Conservation (phyloP, 2,329 filamentous ascomycete genomes). For the Cercospora zeae-maydis region DNA sequence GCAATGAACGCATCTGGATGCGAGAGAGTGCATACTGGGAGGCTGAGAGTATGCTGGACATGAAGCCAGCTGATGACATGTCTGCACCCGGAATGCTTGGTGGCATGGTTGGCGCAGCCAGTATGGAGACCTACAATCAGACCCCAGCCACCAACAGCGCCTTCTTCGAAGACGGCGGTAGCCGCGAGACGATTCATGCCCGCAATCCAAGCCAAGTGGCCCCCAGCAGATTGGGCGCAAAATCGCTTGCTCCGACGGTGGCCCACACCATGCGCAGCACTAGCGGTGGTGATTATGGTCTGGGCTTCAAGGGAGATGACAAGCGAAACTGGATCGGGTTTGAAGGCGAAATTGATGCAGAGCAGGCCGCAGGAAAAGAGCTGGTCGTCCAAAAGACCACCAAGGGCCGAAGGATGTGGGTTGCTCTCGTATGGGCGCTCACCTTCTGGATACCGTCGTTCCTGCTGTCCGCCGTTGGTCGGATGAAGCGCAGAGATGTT, state of each 20-base stretch:
- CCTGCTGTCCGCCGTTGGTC: conserved; percentile 71
- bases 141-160: conserved; percentile 42
- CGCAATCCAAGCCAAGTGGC: conserved; percentile 46
- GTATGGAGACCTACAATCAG: conserved; percentile 69
- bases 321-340: conserved; percentile 66
- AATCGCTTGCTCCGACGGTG: conserved; percentile 54
- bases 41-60: conserved; percentile 90
- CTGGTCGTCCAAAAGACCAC: conserved; percentile 68
- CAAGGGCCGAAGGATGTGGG: conserved; percentile 69
- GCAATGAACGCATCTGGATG: conserved; percentile 92
- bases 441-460: conserved; percentile 96
- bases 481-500: conserved; percentile 96
- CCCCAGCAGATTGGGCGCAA: conserved; percentile 40
- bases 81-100: conserved; percentile 41
- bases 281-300: conserved; percentile 75
- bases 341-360: conserved; percentile 73
- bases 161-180: conserved; percentile 54
- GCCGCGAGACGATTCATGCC: conserved; percentile 64
- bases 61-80: conserved; percentile 61
- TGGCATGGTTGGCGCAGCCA: conserved; percentile 53
- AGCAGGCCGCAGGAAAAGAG: conserved; percentile 71
- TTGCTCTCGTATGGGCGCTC: conserved; percentile 74
- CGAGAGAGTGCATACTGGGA: conserved; percentile 96
- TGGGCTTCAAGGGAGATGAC: conserved; percentile 80
- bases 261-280: conserved; percentile 52